Conservation (phyloP, 371 early-diverging fungal species). For the Mortierella sp. region DNA sequence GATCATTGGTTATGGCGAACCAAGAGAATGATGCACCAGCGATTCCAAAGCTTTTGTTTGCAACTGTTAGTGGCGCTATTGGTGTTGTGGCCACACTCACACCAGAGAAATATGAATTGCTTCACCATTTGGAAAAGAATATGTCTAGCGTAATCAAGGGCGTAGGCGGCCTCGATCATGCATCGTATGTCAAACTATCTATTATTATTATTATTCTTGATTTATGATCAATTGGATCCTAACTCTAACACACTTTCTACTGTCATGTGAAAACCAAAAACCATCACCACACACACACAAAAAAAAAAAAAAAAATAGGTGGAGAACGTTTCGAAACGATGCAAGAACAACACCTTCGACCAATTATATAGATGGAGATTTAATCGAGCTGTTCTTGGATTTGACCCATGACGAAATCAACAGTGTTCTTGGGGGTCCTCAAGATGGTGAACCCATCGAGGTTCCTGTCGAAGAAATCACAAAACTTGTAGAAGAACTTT, state of each 20-base stretch:
- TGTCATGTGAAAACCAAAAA: not conserved
- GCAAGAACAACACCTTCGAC: slow-evolving; percentile 60
- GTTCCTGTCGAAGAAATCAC: slow-evolving; percentile 54
- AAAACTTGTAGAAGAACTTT: slow-evolving; percentile 60
- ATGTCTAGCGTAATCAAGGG: slow-evolving; percentile 66
- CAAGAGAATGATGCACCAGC: slow-evolving; percentile 69
- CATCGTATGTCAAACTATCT: slow-evolving; percentile 64
- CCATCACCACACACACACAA: too few species aligned
- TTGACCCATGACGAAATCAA: slow-evolving; percentile 74
- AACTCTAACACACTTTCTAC: slow-evolving; percentile 3
- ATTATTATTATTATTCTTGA: not conserved
- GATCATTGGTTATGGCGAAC: slow-evolving; percentile 79
- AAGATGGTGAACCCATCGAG: slow-evolving; percentile 21
- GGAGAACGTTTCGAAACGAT: slow-evolving; percentile 75
- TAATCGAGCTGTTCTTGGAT: slow-evolving; percentile 83
- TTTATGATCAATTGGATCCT: not conserved
- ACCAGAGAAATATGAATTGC: slow-evolving; percentile 65
- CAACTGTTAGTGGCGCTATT: slow-evolving; percentile 84
- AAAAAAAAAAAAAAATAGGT: slow-evolving; percentile 56
- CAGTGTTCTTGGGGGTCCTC: slow-evolving; percentile 63
- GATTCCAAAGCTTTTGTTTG: slow-evolving; percentile 72
- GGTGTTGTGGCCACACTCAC: slow-evolving; percentile 81
- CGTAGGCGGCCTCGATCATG: slow-evolving; percentile 73
- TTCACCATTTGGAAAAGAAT: slow-evolving; percentile 74
- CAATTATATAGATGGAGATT: slow-evolving; percentile 90